Evolutionary conservation across 768 basidiomycete genomes (phyloP), one percentile per base, ranked within the genome.

Genomic region (Lepiota venenata): DNA sequence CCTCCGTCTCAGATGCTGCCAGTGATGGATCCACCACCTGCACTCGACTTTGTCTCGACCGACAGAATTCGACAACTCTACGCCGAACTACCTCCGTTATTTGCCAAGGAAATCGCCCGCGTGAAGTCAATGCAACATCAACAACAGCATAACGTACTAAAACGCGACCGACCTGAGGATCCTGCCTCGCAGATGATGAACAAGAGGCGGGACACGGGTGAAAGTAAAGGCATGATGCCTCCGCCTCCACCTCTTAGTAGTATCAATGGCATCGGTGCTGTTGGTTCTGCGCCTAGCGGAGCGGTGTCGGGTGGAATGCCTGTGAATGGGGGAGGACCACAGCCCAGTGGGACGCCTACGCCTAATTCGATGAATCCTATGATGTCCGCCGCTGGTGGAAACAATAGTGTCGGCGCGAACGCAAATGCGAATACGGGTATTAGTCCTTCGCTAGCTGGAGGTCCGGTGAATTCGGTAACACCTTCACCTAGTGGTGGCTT

Each of bases 201-300:
- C 65, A 90, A 91, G 66, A 78, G 88, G 15, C 76, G 84, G 16
- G 84, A 90, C 61, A 83, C 82, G 0, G 88, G 88, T 32, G 87
- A 89, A 58, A 70, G 69, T 39, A 85, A 83, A 61, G 64, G 68
- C 56, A 71, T 74, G 60, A 73, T 77, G 71, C 76, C 75, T 1
- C 74, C 78, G 0, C 75, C 74, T 1, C 65, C 74, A 38, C 52
- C 45, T 27, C 22, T 18, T 40, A 25, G 37, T 29, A 18, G n/a
- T n/a, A n/a, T 61, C 71, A 29, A 68, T 71, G 58, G 69, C 69
- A 63, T 67, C 56, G 51, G 58, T 59, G 47, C 29, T 36, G 39
- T 61, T 4, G 43, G 53, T 16, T 61, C 16, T 63, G 61, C 18
- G 50, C 50, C 50, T 58, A 12, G 21, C 47, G 55, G 16, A 22